Percentiles rank a stretch among this genome's conserved stretches.
Conservation (phyloP, 228 moss, liverwort and hornwort species). For the Sphagnum magellanicum region DNA sequence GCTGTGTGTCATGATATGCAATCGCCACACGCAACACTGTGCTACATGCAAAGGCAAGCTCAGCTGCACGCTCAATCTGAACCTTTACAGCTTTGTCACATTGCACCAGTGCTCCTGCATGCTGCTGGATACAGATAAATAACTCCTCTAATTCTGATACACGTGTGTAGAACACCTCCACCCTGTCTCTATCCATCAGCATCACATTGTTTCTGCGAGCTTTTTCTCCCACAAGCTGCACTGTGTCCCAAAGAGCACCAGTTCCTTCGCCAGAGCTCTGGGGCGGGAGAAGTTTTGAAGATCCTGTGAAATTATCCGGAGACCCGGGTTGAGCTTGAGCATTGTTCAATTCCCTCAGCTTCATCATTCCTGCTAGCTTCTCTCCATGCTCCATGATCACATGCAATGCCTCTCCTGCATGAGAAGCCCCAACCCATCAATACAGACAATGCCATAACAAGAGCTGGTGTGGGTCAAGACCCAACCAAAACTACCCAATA, state of each 20-base stretch:
- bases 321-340: slow-evolving; percentile 54
- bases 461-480: no score
- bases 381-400: slow-evolving; percentile 96
- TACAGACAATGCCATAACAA: background rate
- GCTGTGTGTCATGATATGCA: slow-evolving; percentile 73
- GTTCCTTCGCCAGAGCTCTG: slow-evolving; percentile 45
- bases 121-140: slow-evolving; percentile 83
- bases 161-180: slow-evolving; percentile 93
- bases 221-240: slow-evolving; percentile 95
- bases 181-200: slow-evolving; percentile 95
- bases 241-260: slow-evolving; percentile 88
- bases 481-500: no score
- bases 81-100: slow-evolving; percentile 60
- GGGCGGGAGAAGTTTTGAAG: slow-evolving; percentile 18
- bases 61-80: slow-evolving; percentile 80
- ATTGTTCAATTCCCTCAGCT: slow-evolving; percentile 78
- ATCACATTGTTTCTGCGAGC: slow-evolving; percentile 87
- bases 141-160: slow-evolving; percentile 85
- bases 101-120: slow-evolving; percentile 71
- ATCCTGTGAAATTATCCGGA: slow-evolving; percentile 17
- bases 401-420: slow-evolving; percentile 77
- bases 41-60: slow-evolving; percentile 82
- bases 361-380: slow-evolving; percentile 83
- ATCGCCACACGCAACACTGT: slow-evolving; percentile 60
- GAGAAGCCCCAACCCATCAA: slow-evolving; percentile 5